phyloP scores from a whole-genome alignment of 139 green algal species.

The Asterochloris sp. region DNA sequence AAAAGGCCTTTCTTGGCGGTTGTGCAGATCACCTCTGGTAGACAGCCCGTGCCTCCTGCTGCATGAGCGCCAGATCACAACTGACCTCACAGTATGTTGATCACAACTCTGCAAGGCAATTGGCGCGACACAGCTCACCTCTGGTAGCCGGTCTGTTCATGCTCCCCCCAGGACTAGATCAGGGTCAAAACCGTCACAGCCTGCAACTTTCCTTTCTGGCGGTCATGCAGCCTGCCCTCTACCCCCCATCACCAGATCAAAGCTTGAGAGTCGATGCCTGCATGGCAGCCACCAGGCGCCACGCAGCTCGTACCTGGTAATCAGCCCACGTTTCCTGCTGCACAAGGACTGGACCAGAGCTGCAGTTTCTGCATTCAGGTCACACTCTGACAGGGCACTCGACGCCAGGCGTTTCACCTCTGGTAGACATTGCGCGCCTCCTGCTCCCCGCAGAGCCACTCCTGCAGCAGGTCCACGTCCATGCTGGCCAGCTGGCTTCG shows the following conservation, averaged over 20 bases:
- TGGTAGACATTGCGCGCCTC: constrained; percentile 13
- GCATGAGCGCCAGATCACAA: too few species aligned
- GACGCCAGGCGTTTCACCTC: background rate
- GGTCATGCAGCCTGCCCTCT: background rate
- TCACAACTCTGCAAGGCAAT: too few species aligned
- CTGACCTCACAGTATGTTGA: too few species aligned
- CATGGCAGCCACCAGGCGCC: background rate
- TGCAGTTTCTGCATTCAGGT: background rate
- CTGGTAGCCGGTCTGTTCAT: too few species aligned
- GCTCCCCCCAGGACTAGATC: too few species aligned
- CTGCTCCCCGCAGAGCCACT: constrained; percentile 5
- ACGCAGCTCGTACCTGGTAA: background rate
- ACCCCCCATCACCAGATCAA: background rate
- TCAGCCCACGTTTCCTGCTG: background rate
- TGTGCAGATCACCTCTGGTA: too few species aligned
- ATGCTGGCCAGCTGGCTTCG: background rate
- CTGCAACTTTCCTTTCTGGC: too few species aligned
- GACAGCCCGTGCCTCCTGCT: too few species aligned
- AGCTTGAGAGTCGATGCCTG: background rate
- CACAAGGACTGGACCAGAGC: background rate
- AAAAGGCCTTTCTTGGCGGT: too few species aligned
- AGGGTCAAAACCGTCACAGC: too few species aligned
- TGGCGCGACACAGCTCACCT: too few species aligned
- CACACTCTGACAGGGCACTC: background rate
- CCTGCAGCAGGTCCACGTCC: constrained; percentile 10